Evolutionary conservation across 2,329 filamentous ascomycete genomes (phyloP).

Genomic region (Beauveria bassiana): DNA sequence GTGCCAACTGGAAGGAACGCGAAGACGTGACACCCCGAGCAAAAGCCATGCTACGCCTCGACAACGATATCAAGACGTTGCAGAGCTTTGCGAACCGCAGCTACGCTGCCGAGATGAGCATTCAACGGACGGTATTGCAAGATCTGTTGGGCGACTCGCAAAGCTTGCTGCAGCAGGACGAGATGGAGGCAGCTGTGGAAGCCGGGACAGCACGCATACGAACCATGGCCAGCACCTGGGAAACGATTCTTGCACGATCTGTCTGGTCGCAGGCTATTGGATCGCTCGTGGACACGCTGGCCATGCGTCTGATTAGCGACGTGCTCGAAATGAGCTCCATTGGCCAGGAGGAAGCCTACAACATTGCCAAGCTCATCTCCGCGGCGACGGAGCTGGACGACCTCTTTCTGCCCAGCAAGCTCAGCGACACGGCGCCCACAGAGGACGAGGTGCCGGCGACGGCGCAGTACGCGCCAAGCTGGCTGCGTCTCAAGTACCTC

Average conservation of each 20-base stretch:
- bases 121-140: slow-evolving; percentile 53
- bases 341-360: slow-evolving; percentile 56
- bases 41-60: slow-evolving; percentile 47
- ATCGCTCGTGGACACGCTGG: slow-evolving; percentile 49
- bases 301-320: slow-evolving; percentile 51
- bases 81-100: slow-evolving; percentile 54
- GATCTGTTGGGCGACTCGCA: slow-evolving; percentile 55
- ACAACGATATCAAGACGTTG: slow-evolving; percentile 52
- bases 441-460: slow-evolving; percentile 44
- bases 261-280: slow-evolving; percentile 58
- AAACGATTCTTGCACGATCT: slow-evolving; percentile 49
- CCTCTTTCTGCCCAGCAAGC: slow-evolving; percentile 45
- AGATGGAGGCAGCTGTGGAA: slow-evolving; percentile 44
- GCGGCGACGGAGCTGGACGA: slow-evolving; percentile 51
- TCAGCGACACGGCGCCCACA: slow-evolving; percentile 17
- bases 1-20: slow-evolving; percentile 43
- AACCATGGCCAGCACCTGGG: slow-evolving; percentile 48
- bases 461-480: slow-evolving; percentile 52
- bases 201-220: slow-evolving; percentile 45
- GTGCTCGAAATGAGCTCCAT: slow-evolving; percentile 55
- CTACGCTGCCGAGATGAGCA: slow-evolving; percentile 52
- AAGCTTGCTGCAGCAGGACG: slow-evolving; percentile 51
- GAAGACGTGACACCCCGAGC: slow-evolving; percentile 43
- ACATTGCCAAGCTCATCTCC: slow-evolving; percentile 50
- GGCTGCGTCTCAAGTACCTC: slow-evolving; percentile 57